Evolutionary conservation across 352 stramenopile species (phyloP).

Genomic region (Globisporangium spinosum): DNA sequence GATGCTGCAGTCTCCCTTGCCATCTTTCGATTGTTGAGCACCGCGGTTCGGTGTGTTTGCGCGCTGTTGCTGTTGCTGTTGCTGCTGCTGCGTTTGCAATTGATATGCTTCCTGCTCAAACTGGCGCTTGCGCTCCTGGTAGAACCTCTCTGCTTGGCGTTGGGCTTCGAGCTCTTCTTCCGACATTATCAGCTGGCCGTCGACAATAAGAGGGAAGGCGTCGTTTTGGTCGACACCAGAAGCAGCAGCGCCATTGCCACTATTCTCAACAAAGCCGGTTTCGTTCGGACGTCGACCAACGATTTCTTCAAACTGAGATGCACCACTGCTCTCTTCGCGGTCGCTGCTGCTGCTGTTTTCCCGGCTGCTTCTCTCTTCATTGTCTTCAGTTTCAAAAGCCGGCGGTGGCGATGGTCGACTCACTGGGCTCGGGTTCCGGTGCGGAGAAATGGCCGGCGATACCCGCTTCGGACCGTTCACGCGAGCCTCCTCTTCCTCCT

Average conservation of each 20-base stretch:
- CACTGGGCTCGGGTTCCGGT: conserved; percentile 23
- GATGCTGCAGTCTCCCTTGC: conserved; percentile 43
- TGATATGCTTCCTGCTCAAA: conserved; percentile 41
- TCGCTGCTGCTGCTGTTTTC: not conserved
- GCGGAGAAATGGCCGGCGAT: conserved; percentile 13
- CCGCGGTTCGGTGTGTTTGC: conserved; percentile 12
- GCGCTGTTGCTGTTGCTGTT: conserved; percentile 26
- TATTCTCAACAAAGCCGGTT: not conserved
- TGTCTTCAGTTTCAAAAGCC: conserved; percentile 10
- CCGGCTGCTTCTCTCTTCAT: not conserved
- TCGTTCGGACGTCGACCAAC: not conserved
- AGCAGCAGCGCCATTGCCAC: not conserved
- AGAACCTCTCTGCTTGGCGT: conserved; percentile 61
- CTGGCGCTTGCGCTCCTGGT: conserved; percentile 64
- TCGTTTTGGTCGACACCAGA: conserved; percentile 28
- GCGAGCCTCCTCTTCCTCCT: conserved; percentile 71
- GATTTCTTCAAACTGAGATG: conserved; percentile 8
- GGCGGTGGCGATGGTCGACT: not conserved
- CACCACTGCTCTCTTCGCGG: conserved; percentile 1
- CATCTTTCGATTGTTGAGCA: conserved; percentile 12
- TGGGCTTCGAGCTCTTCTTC: conserved; percentile 68
- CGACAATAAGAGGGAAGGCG: conserved; percentile 34
- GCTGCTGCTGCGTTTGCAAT: conserved; percentile 32
- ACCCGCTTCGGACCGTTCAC: conserved; percentile 14
- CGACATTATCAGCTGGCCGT: conserved; percentile 58